Conservation (phyloP, 768 basidiomycete genomes). For the Cystofilobasidium bisporidii region DNA sequence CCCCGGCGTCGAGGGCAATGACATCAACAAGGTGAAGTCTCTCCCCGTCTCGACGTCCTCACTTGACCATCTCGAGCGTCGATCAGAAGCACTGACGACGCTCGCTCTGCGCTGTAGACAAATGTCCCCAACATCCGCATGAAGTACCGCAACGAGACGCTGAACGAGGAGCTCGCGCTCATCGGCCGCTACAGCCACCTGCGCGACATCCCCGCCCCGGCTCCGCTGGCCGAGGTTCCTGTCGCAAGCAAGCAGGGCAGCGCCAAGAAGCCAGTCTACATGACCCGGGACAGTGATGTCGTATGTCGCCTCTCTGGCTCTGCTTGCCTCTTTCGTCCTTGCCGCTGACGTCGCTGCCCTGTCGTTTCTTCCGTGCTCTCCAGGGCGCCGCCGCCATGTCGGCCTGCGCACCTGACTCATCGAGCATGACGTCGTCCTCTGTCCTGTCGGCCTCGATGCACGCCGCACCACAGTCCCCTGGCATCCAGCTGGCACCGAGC, state of each 20-base stretch:
- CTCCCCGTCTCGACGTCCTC: neutral
- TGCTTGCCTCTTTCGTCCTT: neutral
- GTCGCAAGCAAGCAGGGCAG: neutral
- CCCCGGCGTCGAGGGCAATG: constrained; percentile 84
- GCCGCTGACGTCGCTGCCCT: too few relatives aligned
- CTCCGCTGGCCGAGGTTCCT: neutral
- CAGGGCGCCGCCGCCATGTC: constrained; percentile 15
- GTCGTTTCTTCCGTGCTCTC: neutral
- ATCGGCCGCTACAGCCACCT: neutral
- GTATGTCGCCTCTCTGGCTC: neutral
- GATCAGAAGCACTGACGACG: neutral
- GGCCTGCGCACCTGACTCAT: neutral
- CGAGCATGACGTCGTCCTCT: neutral
- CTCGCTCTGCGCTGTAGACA: constrained; percentile 50
- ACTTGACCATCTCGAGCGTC: too few relatives aligned
- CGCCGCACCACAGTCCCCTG: neutral
- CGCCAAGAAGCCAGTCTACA: constrained; percentile 4
- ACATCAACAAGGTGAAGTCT: constrained; percentile 71
- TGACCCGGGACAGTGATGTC: constrained; percentile 2
- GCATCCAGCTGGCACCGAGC: neutral
- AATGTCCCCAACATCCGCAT: constrained; percentile 89
- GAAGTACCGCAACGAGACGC: constrained; percentile 79
- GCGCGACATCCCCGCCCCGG: too few relatives aligned
- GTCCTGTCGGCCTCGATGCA: constrained; percentile 1
- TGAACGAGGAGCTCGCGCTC: constrained; percentile 62